phyloP scores from a whole-genome alignment of 2,329 filamentous ascomycete species.

The Penicillium sp. region DNA sequence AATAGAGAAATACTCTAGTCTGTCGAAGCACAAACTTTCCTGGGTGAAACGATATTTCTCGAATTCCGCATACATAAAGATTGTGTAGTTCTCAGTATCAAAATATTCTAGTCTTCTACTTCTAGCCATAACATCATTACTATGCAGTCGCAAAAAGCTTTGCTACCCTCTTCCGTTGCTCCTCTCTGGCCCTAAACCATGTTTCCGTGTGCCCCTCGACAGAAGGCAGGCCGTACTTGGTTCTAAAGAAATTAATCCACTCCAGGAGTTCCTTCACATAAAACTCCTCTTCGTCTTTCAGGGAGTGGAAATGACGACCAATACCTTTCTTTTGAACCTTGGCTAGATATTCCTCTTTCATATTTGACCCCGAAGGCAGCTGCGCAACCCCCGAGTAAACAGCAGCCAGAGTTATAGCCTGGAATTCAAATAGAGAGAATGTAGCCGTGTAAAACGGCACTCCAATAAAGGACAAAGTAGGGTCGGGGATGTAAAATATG shows the following conservation, averaged over 20 bases:
- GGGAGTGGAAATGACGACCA: conserved; percentile 8
- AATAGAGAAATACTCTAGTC: too few relatives aligned
- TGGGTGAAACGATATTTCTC: too few relatives aligned
- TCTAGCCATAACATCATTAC: not conserved
- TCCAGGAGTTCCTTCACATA: conserved; percentile 12
- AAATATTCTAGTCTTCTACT: not conserved
- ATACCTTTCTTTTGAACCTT: conserved; percentile 6
- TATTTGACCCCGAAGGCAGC: conserved; percentile 42
- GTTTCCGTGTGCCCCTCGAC: conserved; percentile 29
- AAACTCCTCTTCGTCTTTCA: conserved; percentile 6
- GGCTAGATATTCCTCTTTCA: conserved; percentile 16
- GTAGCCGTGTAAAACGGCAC: conserved; percentile 62
- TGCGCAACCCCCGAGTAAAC: conserved; percentile 51
- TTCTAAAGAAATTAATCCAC: conserved; percentile 25
- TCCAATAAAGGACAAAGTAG: conserved; percentile 62
- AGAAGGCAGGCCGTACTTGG: conserved; percentile 16
- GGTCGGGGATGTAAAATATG: conserved; percentile 67
- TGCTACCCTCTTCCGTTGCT: conserved; percentile 21
- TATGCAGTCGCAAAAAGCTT: conserved; percentile 1
- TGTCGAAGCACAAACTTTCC: too few relatives aligned
- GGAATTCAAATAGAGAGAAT: conserved; percentile 67
- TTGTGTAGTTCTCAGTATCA: not conserved
- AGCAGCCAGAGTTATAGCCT: conserved; percentile 59
- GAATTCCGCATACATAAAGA: not conserved
- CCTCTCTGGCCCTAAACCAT: conserved; percentile 27